Base-by-base conservation (phyloP, 2,329 filamentous ascomycete genomes). In the Aspergillus quadrilineatus region DNA sequence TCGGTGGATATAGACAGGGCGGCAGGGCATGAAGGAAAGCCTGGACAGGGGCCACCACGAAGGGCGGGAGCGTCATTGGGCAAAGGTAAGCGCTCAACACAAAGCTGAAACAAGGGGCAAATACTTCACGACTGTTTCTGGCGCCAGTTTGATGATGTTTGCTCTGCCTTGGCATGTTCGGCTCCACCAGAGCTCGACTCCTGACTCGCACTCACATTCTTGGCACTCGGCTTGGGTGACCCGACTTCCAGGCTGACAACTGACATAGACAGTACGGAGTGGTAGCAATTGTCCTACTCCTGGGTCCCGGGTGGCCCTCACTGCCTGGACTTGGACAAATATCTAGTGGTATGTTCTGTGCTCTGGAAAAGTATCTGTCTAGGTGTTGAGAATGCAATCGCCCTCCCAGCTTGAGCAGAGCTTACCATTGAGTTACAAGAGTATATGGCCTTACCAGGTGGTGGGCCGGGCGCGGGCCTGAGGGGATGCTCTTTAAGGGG, bases 111-210 rank as follows among this genome's bases (percentile, higher is more conserved):
- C 69, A 61, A 64, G 60, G 63, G 61, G 68, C 64, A 62, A 66
- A 65, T 71, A 69, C 68, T 71, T 72, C 67, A 71, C 55, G 55
- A 60, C 63, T 64, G 62, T 68, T 53, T 53, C 64, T 66, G 63
- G 68, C 66, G 68, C 66, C 67, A 70, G 69, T 71, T 72, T 72
- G 62, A 70, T 64, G 59, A 46, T 63, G 60, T 50, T 62, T 66
- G 64, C 64, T 65, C 62, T 61, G 58, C 34, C 62, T 65, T 65
- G 63, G 63, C 60, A 56, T 57, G 57, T 58, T 62, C 56, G 49
- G 55, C 26, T 55, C 58, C 51, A 58, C 55, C 32, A 47, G 15
- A 45, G 15, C 36, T 52, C 36, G 50, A 32, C 30, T 50, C 53
- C 42, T 50, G 44, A 57, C 41, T 52, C 41, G 37, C 36, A 26